Percentiles rank a stretch among this genome's conserved stretches.
These are phyloP conservation scores for Pythium dissimile DNA, from an alignment of 352 stramenopile genomes.

Conservation along the genomic window DNA sequence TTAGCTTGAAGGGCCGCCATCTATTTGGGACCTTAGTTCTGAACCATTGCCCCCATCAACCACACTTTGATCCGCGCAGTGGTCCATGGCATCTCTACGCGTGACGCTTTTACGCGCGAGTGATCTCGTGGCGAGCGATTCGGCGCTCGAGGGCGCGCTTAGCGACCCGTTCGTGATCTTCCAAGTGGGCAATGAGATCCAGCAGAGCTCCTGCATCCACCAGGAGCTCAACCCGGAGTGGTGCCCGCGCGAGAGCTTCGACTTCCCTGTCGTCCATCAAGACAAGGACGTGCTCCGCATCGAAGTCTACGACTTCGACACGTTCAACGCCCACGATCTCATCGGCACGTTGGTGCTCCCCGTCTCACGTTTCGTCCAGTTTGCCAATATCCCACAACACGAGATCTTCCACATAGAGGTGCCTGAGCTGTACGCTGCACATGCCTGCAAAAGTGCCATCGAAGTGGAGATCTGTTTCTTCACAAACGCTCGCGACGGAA, in stretches of 20 bases:
- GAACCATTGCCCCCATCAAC: neutral
- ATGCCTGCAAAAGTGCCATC: constrained; percentile 48
- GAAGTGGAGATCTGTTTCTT: constrained; percentile 52
- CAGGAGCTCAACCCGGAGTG: constrained; percentile 69
- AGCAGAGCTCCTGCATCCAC: constrained; percentile 58
- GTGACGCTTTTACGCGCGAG: constrained; percentile 43
- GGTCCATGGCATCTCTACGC: constrained; percentile 50
- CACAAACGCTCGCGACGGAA: constrained; percentile 28
- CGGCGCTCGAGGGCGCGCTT: constrained; percentile 46
- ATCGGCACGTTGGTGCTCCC: constrained; percentile 52
- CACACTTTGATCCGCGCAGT: too few species aligned
- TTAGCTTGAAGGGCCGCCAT: neutral
- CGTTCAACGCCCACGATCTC: constrained; percentile 59
- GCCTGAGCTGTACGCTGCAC: constrained; percentile 31
- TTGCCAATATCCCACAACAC: constrained; percentile 37
- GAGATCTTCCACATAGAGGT: constrained; percentile 55
- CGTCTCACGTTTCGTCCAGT: constrained; percentile 42
- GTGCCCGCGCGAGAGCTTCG: constrained; percentile 52
- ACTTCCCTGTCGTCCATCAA: constrained; percentile 47
- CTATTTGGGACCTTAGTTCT: neutral
- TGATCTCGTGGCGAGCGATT: constrained; percentile 65
- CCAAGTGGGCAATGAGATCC: constrained; percentile 39
- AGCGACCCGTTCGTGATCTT: constrained; percentile 77
- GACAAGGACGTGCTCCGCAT: constrained; percentile 44
- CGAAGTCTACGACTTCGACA: constrained; percentile 67